A percentile compares a stretch with the other conserved stretches of the same genome.
These are phyloP conservation scores for Kluyveromyces dobzhanskii DNA, from an alignment of 805 yeast species.

Conservation along the genomic window DNA sequence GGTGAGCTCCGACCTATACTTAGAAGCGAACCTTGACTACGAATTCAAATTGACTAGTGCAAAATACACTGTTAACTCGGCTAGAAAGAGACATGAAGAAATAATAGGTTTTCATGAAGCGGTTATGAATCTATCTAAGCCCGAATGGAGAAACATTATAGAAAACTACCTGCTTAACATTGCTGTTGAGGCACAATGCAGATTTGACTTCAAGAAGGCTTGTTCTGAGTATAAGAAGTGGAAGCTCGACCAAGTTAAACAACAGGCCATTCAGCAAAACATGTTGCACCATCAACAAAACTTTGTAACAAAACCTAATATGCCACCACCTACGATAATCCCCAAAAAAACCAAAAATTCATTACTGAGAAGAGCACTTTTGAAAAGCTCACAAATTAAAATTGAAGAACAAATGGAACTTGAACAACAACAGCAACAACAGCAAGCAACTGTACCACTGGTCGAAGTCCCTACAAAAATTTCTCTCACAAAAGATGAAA, in stretches of 20 bases:
- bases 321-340: slow-evolving; percentile 29
- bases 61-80: slow-evolving; percentile 48
- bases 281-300: neutral
- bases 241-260: slow-evolving; percentile 26
- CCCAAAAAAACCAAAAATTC: slow-evolving; percentile 12
- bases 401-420: slow-evolving; percentile 1
- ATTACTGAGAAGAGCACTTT: slow-evolving; percentile 28
- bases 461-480: slow-evolving; percentile 11
- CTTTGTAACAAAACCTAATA: slow-evolving; percentile 23
- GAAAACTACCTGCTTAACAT: slow-evolving; percentile 59
- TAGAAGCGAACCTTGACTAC: slow-evolving; percentile 49
- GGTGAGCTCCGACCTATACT: slow-evolving; percentile 54
- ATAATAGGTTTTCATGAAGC: slow-evolving; percentile 18
- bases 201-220: slow-evolving; percentile 49
- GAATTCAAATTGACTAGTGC: slow-evolving; percentile 54
- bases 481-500: slow-evolving; percentile 44
- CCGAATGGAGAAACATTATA: slow-evolving; percentile 67
- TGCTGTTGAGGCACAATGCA: slow-evolving; percentile 64
- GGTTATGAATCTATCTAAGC: slow-evolving; percentile 35
- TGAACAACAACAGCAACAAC: slow-evolving; percentile 2
- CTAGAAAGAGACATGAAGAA: slow-evolving; percentile 41
- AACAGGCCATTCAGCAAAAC: neutral
- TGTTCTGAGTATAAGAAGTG: slow-evolving; percentile 40
- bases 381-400: slow-evolving; percentile 20
- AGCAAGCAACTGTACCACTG: slow-evolving; percentile 2